A percentile compares a stretch with the other conserved stretches of the same genome.
phyloP scores from a whole-genome alignment of 371 early-diverging fungal species.

The Zychaea mexicana region DNA sequence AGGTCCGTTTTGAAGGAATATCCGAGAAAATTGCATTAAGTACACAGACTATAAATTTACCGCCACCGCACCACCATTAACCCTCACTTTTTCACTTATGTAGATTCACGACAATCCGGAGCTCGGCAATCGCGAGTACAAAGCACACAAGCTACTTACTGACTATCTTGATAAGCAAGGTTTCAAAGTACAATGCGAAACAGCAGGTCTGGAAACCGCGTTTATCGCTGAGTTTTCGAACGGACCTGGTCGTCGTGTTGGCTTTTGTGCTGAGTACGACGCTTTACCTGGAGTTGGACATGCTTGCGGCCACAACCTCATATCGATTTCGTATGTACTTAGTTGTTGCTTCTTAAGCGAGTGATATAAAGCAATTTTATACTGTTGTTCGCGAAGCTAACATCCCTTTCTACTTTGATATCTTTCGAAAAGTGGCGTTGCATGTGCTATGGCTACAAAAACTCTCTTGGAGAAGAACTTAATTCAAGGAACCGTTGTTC shows the following conservation, averaged over 20 bases:
- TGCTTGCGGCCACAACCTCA: slow-evolving; percentile 71
- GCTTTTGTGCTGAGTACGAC: slow-evolving; percentile 58
- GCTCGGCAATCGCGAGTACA: slow-evolving; percentile 55
- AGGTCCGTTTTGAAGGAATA: slow-evolving; percentile 41
- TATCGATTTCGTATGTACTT: slow-evolving; percentile 67
- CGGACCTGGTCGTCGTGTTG: slow-evolving; percentile 47
- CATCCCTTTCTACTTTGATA: slow-evolving; percentile 67
- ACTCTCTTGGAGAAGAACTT: slow-evolving; percentile 50
- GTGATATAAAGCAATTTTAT: too few relatives aligned
- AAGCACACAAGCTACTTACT: slow-evolving; percentile 54
- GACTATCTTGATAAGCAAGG: slow-evolving; percentile 58
- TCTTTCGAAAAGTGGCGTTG: slow-evolving; percentile 59
- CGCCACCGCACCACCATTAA: too few relatives aligned
- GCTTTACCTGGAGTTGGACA: slow-evolving; percentile 49
- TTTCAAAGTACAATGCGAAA: slow-evolving; percentile 52
- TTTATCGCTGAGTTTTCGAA: slow-evolving; percentile 63
- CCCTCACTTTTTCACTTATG: not conserved
- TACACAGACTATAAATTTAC: too few relatives aligned
- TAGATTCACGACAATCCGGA: slow-evolving; percentile 72
- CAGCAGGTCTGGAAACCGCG: slow-evolving; percentile 61
- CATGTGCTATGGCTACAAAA: slow-evolving; percentile 62
- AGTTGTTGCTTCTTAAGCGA: too few relatives aligned
- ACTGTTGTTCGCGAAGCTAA: too few relatives aligned
- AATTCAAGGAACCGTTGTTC: slow-evolving; percentile 59
- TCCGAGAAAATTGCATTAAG: not conserved